Conservation (phyloP, 1,284 basidiomycete species). For the Puccinia triticina region DNA sequence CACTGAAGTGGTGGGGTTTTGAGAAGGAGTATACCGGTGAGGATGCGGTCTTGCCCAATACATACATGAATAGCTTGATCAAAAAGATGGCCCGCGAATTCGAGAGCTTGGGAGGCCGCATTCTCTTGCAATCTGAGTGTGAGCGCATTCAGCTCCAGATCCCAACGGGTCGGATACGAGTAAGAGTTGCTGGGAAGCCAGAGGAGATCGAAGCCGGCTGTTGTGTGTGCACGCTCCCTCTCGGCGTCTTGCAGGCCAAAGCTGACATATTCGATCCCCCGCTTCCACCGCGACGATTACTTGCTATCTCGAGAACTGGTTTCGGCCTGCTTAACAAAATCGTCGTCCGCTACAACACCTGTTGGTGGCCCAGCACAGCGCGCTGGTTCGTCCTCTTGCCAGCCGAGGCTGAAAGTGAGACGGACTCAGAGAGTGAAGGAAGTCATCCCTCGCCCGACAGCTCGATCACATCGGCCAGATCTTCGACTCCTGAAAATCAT, state of each 20-base stretch:
- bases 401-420: conserved; percentile 49
- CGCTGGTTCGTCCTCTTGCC: conserved; percentile 54
- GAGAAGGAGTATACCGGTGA: conserved; percentile 59
- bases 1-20: conserved; percentile 59
- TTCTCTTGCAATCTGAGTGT: conserved; percentile 56
- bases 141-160: conserved; percentile 24
- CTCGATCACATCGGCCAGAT: conserved; percentile 15
- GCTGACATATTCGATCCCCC: conserved; percentile 58
- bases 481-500: conserved; percentile 52
- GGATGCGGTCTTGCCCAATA: conserved; percentile 59
- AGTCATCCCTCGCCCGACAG: conserved; percentile 7
- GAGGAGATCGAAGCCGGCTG: conserved; percentile 55
- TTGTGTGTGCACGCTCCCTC: conserved; percentile 60
- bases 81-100: conserved; percentile 58
- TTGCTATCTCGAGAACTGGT: conserved; percentile 58
- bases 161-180: conserved; percentile 23
- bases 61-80: conserved; percentile 58
- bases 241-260: conserved; percentile 60
- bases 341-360: conserved; percentile 58
- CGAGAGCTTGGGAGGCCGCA: conserved; percentile 54
- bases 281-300: conserved; percentile 57
- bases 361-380: conserved; percentile 58
- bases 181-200: conserved; percentile 47
- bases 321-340: conserved; percentile 61
- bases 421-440: conserved; percentile 39